A percentile compares a stretch with the other conserved stretches of the same genome.
These are phyloP conservation scores for Aaosphaeria arxii DNA, from an alignment of 2,329 filamentous ascomycete species.

Conservation along the genomic window DNA sequence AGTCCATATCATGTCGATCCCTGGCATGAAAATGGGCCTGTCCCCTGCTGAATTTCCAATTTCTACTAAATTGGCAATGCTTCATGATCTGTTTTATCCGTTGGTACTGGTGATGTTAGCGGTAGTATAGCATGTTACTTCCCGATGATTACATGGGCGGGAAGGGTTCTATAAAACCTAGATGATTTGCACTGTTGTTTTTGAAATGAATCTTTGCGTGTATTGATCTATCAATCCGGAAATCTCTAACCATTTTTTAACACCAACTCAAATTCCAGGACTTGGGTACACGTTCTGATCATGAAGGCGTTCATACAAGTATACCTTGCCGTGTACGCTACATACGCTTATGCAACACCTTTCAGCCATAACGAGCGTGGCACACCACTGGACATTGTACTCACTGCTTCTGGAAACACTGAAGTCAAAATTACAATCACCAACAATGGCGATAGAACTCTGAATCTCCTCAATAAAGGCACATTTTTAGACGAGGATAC, in stretches of 20 bases:
- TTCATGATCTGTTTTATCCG: conserved; percentile 15
- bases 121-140: too few relatives aligned
- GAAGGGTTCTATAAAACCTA: too few relatives aligned
- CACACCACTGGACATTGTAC: conserved; percentile 34
- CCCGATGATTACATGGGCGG: too few relatives aligned
- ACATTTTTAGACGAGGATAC: conserved; percentile 50
- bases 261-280: too few relatives aligned
- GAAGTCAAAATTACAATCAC: conserved; percentile 53
- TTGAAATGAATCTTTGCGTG: too few relatives aligned
- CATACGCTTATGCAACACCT: conserved; percentile 23
- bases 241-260: too few relatives aligned
- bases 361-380: conserved; percentile 34
- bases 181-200: too few relatives aligned
- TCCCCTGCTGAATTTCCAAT: conserved; percentile 14
- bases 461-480: conserved; percentile 55
- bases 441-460: conserved; percentile 49
- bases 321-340: conserved; percentile 23
- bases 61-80: conserved; percentile 21
- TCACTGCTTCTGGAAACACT: conserved; percentile 52
- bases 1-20: too few relatives aligned
- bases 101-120: background rate
- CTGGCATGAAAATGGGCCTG: conserved; percentile 4
- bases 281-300: conserved; percentile 1
- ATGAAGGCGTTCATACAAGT: conserved; percentile 28
- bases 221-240: too few relatives aligned